Evolutionary conservation across 78 protist species (phyloP).

Genomic region (slime mould (Dictyostelium discoideum)): dicty_2.7 NC_007091.3:2026001-2026500

Average conservation of each 20-base stretch:
- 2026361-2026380: slow-evolving; percentile 36
- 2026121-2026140: slow-evolving; percentile 66
- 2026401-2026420: slow-evolving; percentile 84
- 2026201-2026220: slow-evolving; percentile 74
- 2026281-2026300: slow-evolving; percentile 68
- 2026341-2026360: slow-evolving; percentile 68
- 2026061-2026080: slow-evolving; percentile 17
- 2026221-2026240: slow-evolving; percentile 62
- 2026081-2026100: slow-evolving; percentile 52
- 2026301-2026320: slow-evolving; percentile 81
- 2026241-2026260: slow-evolving; percentile 65
- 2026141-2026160: slow-evolving; percentile 43
- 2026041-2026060: slow-evolving; percentile 14
- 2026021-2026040: slow-evolving; percentile 68
- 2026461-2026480: slow-evolving; percentile 81
- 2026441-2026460: slow-evolving; percentile 76
- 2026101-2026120: slow-evolving; percentile 73
- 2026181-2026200: slow-evolving; percentile 88
- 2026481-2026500: slow-evolving; percentile 51
- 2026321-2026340: slow-evolving; percentile 79
- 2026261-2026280: slow-evolving; percentile 10
- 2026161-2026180: slow-evolving; percentile 27
- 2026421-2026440: slow-evolving; percentile 39
- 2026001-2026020: not conserved
- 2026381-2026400: slow-evolving; percentile 85